Evolutionary conservation across 345 rosid genomes (phyloP), one percentile per base, ranked within the genome.

Genomic region (Bretschneidera sinensis): DNA sequence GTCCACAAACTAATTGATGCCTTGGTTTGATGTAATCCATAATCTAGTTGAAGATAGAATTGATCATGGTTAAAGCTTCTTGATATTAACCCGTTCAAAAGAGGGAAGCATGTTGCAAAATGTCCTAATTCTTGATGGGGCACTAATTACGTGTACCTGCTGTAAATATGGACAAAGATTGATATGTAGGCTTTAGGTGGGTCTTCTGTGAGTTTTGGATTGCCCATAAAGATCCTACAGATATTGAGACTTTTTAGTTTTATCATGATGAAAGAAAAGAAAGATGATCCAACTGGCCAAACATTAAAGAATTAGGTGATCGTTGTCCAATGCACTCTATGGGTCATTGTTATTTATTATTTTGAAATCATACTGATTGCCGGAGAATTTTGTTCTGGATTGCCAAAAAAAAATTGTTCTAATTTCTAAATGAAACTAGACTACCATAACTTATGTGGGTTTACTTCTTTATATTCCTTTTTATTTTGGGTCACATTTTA

Each of bases 111-210:
- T 11, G 45, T 14, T 5, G 45, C 6, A 7, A 4, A 21, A 54
- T 82, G 89, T 85, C 86, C 89, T 84, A 83, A 84, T 88, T 88
- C 88, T 84, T 84, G 86, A 82, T 62, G 72, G 86, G 88, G 63
- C 78, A 74, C 84, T 84, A 64, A 71, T 69, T 53, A 83, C 62
- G 89, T 70, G 86, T 70, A 63, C 83, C 79, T 80, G 74, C 94
- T 72, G 91, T 84, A 88, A 91, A 84, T 80, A 77, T 77, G 86
- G 91, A 86, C 85, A 66, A 48, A 85, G 11, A 84, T 25, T 10
- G 67, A 78, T 64, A 54, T 74, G 81, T 74, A 66, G 89, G 84
- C 77, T 83, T 76, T 82, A 88, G 88, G 81, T 83, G 94, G 82
- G 87, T 79, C 54, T 33, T 51, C 57, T 54, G 18, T 58, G 55